These are phyloP conservation scores for Penicillium alfredii DNA, from an alignment of 495 filamentous ascomycete genomes.

Conservation along the genomic window DNA sequence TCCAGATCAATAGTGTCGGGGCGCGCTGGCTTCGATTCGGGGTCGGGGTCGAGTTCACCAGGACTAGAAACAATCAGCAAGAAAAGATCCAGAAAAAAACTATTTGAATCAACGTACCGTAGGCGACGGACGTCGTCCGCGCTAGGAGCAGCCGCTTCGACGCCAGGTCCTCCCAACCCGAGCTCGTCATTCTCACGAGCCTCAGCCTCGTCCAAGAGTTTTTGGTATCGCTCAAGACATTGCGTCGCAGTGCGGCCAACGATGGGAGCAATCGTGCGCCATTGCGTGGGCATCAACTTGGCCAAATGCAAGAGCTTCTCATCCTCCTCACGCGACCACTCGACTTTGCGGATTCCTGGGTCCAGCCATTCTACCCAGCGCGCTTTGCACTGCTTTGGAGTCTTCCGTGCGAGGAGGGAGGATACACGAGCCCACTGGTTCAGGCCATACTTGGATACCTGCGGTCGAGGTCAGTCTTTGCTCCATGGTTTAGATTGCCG, in stretches of 20 bases:
- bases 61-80: conserved; percentile 47
- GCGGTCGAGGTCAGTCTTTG: conserved; percentile 19
- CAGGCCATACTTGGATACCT: conserved; percentile 91
- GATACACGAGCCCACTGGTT: conserved; percentile 99
- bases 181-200: conserved; percentile 77
- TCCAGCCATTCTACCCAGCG: conserved; percentile 98
- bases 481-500: neutral
- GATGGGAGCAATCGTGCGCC: conserved; percentile 95
- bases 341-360: conserved; percentile 93
- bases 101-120: conserved; percentile 36
- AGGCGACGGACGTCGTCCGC: conserved; percentile 90
- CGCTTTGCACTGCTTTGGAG: conserved; percentile 97
- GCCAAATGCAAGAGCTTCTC: conserved; percentile 94
- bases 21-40: conserved; percentile 92
- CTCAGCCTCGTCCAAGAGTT: conserved; percentile 92
- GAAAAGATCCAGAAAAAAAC: neutral
- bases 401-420: conserved; percentile 93
- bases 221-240: conserved; percentile 94
- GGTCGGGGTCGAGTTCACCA: conserved; percentile 92
- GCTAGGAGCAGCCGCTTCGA: conserved; percentile 78
- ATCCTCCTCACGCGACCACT: conserved; percentile 98
- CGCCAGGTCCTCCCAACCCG: conserved; percentile 83
- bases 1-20: conserved; percentile 97
- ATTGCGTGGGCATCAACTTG: conserved; percentile 98
- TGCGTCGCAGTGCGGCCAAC: conserved; percentile 95